Base-by-base conservation (phyloP, 805 yeast species). In the Nakazawaea ishiwadae region DNA sequence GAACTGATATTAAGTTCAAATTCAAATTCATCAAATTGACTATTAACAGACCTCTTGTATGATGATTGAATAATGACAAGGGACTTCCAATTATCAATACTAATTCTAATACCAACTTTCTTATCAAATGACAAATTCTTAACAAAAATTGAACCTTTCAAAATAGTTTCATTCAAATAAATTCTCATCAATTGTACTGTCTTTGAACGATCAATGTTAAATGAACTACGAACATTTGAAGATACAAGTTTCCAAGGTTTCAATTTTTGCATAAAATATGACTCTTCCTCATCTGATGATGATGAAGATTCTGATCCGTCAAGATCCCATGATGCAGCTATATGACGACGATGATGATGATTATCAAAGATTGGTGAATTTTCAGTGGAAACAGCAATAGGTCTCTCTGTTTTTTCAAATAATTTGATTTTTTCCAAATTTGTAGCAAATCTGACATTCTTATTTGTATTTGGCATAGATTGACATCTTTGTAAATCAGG, bases 391-490 rank as follows among this genome's bases (percentile, higher is more conserved):
- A 81, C 83, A 2, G 83, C 71, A 9, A 70, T 66, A 23, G 89
- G 88, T 47, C 73, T 75, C 37, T 75, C 81, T 20, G 61, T 57
- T 32, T 79, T 79, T 50, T 78, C 77, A 54, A 83, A 82, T 52
- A 75, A 74, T 56, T 81, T 81, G 42, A 83, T 72, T 31, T 77
- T 77, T 40, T 77, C 80, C 44, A 81, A 62, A 37, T 75, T 65
- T 5, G 73, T 56, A 1, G 87, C 84, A 57, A 82, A 82, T 40
- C 86, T 63, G 31, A 82, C 89, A 6, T 77, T 73, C 55, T 79
- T 81, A n/a, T n/a, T n/a, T 14, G 63, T 48, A 43, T 60, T 60
- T 15, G 82, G 85, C 54, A 81, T 71, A 0, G 82, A 68, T 49
- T 54, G 66, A 42, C 60, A 68, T 52, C 66, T 58, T 33, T 47